Evolutionary conservation across 257 asterid species (phyloP), one percentile per base, ranked within the genome.

Genomic region (Verbena officinalis): DNA sequence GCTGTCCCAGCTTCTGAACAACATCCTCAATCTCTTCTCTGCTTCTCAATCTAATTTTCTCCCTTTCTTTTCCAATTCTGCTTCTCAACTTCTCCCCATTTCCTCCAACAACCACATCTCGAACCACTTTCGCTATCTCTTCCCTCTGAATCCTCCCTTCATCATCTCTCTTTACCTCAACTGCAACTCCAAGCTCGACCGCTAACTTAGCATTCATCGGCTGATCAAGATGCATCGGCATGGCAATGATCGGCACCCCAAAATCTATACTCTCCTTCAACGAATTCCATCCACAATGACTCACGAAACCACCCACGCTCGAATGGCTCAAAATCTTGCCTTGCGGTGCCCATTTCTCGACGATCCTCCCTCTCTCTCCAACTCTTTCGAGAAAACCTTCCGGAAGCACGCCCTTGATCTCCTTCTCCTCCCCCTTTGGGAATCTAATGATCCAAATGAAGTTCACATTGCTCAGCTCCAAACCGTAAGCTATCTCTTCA

Each of bases 361-460:
- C 61, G 1, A 80, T 54, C 23, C 4, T 73, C 20, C 80, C 81
- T 34, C 76, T 70, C 0, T 58, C 76, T 16, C 78, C 80, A 4
- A 76, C 72, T 40, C 82, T 69, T 27, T 80, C 74, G 0, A 73
- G 55, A 59, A 70, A 80, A 20, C 85, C 82, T 53, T 31, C 1
- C 5, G 85, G 85, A 0, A 86, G 64, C 1, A 63, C 69, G 3
- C 81, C 80, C 15, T 73, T 69, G 0, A 73, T 14, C 40, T n/a
- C 20, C 23, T 2, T 36, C 14, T 69, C 62, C 39, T 62, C 74
- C 0, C 79, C 88, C 0, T 56, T 63, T 0, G 86, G 79, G 24
- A 74, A 83, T 55, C 95, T 63, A 0, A 74, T 9, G 14, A 86
- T 80, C 95, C 90, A 86, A 1, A 86, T 75, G 70, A 83, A 86